phyloP scores from a whole-genome alignment of 306 rosid genomes.

The Abrus pulchellus region DNA sequence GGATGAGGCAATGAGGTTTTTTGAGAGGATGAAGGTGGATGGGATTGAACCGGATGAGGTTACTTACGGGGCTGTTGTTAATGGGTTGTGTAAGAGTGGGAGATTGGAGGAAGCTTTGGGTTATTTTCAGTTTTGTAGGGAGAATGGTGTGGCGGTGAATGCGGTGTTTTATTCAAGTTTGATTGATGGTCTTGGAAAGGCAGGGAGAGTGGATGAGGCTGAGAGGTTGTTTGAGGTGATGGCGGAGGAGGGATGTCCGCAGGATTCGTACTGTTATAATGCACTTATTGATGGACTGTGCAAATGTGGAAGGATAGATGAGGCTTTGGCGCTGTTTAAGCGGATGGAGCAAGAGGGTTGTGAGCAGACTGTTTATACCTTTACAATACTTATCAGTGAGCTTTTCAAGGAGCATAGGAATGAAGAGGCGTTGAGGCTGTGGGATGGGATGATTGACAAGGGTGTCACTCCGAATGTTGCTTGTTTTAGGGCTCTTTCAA shows the following conservation, averaged over 20 bases:
- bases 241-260: conserved; percentile 67
- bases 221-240: conserved; percentile 79
- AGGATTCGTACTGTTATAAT: conserved; percentile 81
- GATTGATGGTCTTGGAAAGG: conserved; percentile 91
- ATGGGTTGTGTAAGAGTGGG: conserved; percentile 85
- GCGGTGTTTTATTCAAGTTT: conserved; percentile 82
- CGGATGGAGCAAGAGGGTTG: conserved; percentile 85
- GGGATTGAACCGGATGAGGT: conserved; percentile 80
- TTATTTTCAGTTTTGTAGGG: conserved; percentile 63
- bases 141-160: conserved; percentile 63
- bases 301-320: conserved; percentile 74
- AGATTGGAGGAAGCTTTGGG: conserved; percentile 81
- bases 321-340: conserved; percentile 65
- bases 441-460: conserved; percentile 88
- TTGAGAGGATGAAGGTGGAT: conserved; percentile 74
- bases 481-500: conserved; percentile 82
- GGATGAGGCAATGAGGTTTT: conserved; percentile 71
- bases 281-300: conserved; percentile 77
- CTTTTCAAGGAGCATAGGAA: conserved; percentile 75
- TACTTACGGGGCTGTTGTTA: conserved; percentile 80
- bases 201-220: conserved; percentile 83
- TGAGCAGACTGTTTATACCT: conserved; percentile 83
- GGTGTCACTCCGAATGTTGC: conserved; percentile 87
- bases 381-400: conserved; percentile 76
- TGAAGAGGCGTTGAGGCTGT: conserved; percentile 81